Evolutionary conservation across 192 early-diverging fungal genomes (phyloP).

Genomic region (Spizellomyces punctatus): DNA sequence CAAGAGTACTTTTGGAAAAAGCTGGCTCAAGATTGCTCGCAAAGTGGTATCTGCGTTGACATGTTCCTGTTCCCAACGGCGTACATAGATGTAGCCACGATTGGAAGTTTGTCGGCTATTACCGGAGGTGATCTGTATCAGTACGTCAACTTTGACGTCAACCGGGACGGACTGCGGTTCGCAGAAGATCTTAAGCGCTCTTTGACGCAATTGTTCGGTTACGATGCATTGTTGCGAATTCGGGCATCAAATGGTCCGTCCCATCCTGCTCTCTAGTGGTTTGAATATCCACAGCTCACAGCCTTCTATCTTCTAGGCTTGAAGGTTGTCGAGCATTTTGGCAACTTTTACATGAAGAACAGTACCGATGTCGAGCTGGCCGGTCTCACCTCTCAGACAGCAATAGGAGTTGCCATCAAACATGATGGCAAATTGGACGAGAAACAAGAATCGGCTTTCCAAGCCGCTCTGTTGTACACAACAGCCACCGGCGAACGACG

Average conservation of each 20-base stretch:
- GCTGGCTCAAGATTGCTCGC: slow-evolving; percentile 78
- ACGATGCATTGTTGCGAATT: slow-evolving; percentile 83
- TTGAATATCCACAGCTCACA: slow-evolving; percentile 28
- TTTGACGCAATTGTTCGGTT: slow-evolving; percentile 79
- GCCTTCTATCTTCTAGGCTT: slow-evolving; percentile 38
- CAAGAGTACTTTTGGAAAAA: slow-evolving; percentile 86
- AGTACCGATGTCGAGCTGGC: slow-evolving; percentile 90
- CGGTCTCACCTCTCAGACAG: slow-evolving; percentile 81
- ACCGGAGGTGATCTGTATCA: slow-evolving; percentile 87
- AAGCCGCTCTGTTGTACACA: slow-evolving; percentile 94
- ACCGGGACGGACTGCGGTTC: slow-evolving; percentile 72
- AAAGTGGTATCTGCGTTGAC: slow-evolving; percentile 83
- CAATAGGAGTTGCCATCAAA: slow-evolving; percentile 79
- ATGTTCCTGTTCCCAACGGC: slow-evolving; percentile 87
- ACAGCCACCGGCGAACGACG: slow-evolving; percentile 84
- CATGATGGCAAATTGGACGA: slow-evolving; percentile 92
- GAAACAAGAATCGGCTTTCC: slow-evolving; percentile 75
- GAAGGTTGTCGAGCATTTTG: slow-evolving; percentile 82
- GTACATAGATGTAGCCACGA: slow-evolving; percentile 89
- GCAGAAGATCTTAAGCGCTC: slow-evolving; percentile 72
- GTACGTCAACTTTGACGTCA: slow-evolving; percentile 81
- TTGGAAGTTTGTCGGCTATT: slow-evolving; percentile 73
- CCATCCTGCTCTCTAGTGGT: not conserved
- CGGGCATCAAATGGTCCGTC: slow-evolving; percentile 71
- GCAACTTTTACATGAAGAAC: slow-evolving; percentile 93